Conservation (phyloP, 805 yeast species). For the Candida silvatica region DNA sequence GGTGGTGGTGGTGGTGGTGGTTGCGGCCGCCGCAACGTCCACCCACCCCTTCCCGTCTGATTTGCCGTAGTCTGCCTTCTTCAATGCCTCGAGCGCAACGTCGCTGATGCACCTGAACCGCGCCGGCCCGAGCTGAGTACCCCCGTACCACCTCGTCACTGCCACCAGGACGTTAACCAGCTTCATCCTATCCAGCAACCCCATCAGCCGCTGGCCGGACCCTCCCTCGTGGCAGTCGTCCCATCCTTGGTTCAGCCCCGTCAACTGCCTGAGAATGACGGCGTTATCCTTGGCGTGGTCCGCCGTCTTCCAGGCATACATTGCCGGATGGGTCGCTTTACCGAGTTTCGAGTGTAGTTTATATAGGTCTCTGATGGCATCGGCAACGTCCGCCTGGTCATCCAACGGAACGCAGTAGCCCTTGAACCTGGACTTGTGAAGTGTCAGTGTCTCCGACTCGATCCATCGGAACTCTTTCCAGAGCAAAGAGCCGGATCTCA, state of each 20-base stretch:
- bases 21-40: constrained; percentile 10
- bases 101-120: constrained; percentile 61
- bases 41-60: constrained; percentile 6
- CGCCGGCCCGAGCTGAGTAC: constrained; percentile 61
- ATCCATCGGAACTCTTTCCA: constrained; percentile 33
- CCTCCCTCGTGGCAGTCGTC: constrained; percentile 71
- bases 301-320: constrained; percentile 57
- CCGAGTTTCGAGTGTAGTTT: constrained; percentile 35
- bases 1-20: too few relatives aligned
- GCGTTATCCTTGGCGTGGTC: constrained; percentile 1
- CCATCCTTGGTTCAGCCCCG: constrained; percentile 43
- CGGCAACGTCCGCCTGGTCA: constrained; percentile 32
- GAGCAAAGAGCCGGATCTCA: too few relatives aligned
- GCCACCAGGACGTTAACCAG: constrained; percentile 51
- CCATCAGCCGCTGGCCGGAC: constrained; percentile 54
- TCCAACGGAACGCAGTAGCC: constrained; percentile 43
- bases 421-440: constrained; percentile 60
- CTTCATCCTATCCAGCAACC: constrained; percentile 40
- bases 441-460: constrained; percentile 29
- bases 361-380: constrained; percentile 33
- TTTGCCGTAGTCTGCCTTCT: constrained; percentile 25
- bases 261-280: constrained; percentile 11
- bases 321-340: constrained; percentile 64
- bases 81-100: constrained; percentile 44
- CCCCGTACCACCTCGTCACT: constrained; percentile 80